Conservation (phyloP, 2,329 filamentous ascomycete species). For the Aspergillus uvarum region DNA sequence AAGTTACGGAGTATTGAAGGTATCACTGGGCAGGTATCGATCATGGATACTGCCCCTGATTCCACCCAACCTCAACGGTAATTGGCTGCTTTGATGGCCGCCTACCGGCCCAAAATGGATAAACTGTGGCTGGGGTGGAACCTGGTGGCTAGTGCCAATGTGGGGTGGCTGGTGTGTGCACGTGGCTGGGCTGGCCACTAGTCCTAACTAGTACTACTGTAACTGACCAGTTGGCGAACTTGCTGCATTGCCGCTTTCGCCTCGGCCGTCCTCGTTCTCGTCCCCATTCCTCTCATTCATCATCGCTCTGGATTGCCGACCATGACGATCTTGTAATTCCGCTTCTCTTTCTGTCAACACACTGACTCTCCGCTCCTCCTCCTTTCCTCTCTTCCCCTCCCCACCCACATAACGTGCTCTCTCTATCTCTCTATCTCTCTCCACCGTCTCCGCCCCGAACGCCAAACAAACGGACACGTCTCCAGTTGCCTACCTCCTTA, state of each 20-base stretch:
- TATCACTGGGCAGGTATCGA: no score
- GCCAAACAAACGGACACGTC: conserved; percentile 25
- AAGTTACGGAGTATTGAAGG: no score
- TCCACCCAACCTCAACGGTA: not conserved
- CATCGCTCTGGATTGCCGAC: not conserved
- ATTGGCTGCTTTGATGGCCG: not conserved
- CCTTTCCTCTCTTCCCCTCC: no score
- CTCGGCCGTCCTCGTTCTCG: conserved; percentile 1
- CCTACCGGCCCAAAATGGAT: not conserved
- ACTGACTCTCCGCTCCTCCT: not conserved
- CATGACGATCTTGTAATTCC: not conserved
- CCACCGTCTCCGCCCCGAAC: not conserved
- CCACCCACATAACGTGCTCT: not conserved
- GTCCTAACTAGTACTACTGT: conserved; percentile 2
- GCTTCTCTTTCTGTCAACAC: not conserved
- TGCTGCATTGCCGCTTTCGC: not conserved
- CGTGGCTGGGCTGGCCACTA: conserved; percentile 22
- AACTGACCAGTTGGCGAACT: not conserved
- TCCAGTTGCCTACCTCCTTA: conserved; percentile 32
- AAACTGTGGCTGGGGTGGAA: conserved; percentile 16
- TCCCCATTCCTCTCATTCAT: not conserved
- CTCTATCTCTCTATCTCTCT: not conserved
- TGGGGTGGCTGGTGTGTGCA: conserved; percentile 19
- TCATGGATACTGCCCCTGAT: not conserved
- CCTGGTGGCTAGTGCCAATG: conserved; percentile 14